Percentiles rank a stretch among this genome's conserved stretches.
Conservation (phyloP, 2,329 filamentous ascomycete genomes). For the Ophiocordyceps camponoti-leonardi region DNA sequence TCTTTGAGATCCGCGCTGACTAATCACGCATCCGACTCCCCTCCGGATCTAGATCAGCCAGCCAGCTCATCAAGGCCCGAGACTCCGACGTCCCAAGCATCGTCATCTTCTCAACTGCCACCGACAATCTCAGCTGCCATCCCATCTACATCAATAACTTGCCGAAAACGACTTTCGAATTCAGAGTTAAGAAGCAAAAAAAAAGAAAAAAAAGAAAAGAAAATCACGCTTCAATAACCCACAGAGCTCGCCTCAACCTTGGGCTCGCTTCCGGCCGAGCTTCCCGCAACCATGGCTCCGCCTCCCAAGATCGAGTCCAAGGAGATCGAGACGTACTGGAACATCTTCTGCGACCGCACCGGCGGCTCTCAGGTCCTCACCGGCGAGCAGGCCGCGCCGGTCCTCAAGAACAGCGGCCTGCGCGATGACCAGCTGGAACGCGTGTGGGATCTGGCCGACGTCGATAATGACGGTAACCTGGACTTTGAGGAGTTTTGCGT, state of each 20-base stretch:
- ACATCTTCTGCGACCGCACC: slow-evolving; percentile 42
- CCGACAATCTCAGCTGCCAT: neutral
- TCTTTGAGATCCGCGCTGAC: no score
- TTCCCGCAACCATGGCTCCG: slow-evolving; percentile 27
- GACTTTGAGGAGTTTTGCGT: slow-evolving; percentile 99
- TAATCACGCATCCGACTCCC: neutral
- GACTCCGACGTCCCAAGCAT: no score
- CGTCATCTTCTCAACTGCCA: neutral
- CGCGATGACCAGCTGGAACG: slow-evolving; percentile 71
- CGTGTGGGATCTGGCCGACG: slow-evolving; percentile 93
- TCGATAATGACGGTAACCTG: slow-evolving; percentile 91
- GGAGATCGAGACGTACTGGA: slow-evolving; percentile 50
- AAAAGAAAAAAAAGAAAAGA: no score
- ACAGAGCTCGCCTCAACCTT: neutral
- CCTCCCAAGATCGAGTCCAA: slow-evolving; percentile 38
- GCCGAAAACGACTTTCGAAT: neutral
- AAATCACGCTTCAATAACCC: neutral
- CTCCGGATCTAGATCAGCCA: neutral
- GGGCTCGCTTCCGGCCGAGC: slow-evolving; percentile 1
- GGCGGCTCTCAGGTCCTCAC: slow-evolving; percentile 42
- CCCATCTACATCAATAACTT: neutral
- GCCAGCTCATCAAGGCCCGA: no score
- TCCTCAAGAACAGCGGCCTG: slow-evolving; percentile 46
- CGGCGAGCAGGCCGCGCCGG: slow-evolving; percentile 42
- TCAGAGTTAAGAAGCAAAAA: no score